phyloP scores from a whole-genome alignment of 2,329 filamentous ascomycete species.

The Hortaea werneckii region DNA sequence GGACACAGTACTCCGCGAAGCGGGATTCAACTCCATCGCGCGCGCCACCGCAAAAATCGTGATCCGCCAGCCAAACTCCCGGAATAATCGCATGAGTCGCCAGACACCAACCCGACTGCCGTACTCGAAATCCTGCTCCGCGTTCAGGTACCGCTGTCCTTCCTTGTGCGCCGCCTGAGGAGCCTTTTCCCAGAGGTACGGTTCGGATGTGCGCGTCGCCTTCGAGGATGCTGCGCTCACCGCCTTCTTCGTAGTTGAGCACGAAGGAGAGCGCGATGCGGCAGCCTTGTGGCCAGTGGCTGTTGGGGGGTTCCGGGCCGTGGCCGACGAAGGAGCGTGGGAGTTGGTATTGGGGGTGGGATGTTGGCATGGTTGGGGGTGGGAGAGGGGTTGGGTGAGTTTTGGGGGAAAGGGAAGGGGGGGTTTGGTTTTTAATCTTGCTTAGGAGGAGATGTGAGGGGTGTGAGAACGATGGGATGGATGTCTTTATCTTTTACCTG shows the following conservation, averaged over 20 bases:
- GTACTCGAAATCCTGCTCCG: constrained; percentile 37
- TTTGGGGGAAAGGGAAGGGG: neutral
- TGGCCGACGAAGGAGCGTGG: constrained; percentile 29
- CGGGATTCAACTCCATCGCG: constrained; percentile 33
- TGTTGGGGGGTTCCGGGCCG: constrained; percentile 14
- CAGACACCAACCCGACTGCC: constrained; percentile 28
- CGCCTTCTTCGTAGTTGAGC: constrained; percentile 38
- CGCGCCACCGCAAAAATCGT: constrained; percentile 33
- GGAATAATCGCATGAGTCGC: constrained; percentile 33
- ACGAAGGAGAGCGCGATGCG: constrained; percentile 37
- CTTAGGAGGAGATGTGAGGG: no score
- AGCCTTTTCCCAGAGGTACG: constrained; percentile 29
- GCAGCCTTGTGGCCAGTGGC: constrained; percentile 33
- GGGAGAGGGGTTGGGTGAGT: no score
- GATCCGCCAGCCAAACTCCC: constrained; percentile 34
- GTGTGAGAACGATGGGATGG: no score
- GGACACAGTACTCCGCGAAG: constrained; percentile 31
- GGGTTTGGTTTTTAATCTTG: neutral
- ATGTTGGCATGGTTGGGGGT: constrained; percentile 18
- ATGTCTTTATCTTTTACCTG: no score
- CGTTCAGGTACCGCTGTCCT: constrained; percentile 32
- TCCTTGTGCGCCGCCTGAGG: constrained; percentile 14
- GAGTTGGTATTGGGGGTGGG: constrained; percentile 27
- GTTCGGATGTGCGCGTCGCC: constrained; percentile 31
- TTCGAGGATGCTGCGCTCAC: constrained; percentile 29